A percentile compares a stretch with the other conserved stretches of the same genome.
Conservation (phyloP, 2,329 filamentous ascomycete genomes). For the Meredithiella fracta region DNA sequence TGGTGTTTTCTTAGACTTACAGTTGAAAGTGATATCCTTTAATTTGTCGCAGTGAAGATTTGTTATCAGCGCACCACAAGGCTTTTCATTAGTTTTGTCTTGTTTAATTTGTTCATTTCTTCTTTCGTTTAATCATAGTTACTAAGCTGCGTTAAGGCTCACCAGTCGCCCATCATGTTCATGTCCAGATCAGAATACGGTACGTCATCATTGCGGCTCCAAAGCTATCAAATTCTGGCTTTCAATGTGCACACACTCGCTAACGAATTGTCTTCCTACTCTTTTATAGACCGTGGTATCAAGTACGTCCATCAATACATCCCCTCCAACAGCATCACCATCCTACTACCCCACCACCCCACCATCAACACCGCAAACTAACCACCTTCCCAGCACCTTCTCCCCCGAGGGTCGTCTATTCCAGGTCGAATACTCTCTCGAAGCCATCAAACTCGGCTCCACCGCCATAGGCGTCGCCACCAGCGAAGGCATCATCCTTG, state of each 20-base stretch:
- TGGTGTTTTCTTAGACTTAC: too few species aligned
- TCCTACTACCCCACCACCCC: not conserved
- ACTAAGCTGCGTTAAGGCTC: conserved; percentile 3
- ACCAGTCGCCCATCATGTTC: conserved; percentile 56
- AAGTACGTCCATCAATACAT: conserved; percentile 45
- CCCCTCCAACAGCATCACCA: not conserved
- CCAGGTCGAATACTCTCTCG: conserved; percentile 99
- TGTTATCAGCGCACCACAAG: not conserved
- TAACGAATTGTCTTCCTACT: conserved; percentile 5
- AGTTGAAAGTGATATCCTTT: not conserved
- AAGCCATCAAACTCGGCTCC: conserved; percentile 98
- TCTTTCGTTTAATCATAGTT: not conserved
- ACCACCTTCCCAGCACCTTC: conserved; percentile 56
- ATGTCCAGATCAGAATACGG: conserved; percentile 99
- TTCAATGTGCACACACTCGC: not conserved
- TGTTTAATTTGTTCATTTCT: not conserved
- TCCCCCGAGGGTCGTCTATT: conserved; percentile 98
- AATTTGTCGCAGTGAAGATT: not conserved
- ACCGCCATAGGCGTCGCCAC: conserved; percentile 97
- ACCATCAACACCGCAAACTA: not conserved
- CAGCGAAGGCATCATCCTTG: conserved; percentile 84
- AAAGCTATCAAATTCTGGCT: not conserved
- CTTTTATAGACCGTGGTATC: conserved; percentile 74
- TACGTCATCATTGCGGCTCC: conserved; percentile 30
- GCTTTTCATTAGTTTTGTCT: not conserved